Evolutionary conservation across 2,329 filamentous ascomycete genomes (phyloP), one percentile per base, ranked within the genome.

Genomic region (Didymella arachidicola): DNA sequence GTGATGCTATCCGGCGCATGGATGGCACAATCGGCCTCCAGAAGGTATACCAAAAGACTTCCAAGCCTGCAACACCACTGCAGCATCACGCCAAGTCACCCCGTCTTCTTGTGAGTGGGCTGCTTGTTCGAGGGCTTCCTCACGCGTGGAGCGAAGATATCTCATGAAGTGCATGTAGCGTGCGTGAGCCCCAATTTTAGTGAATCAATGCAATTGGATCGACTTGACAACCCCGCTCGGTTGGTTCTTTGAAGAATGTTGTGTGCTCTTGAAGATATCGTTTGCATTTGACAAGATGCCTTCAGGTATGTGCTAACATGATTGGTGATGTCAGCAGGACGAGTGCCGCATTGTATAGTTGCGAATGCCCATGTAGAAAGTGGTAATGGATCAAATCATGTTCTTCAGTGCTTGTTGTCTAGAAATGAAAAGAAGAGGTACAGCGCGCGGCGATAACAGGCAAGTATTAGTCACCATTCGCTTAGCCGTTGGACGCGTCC

Each of bases 401-500:
- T 32, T 7, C 14, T 32, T 12, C 30, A 7, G 30, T 32, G 30
- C 12, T 32, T 27, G 26, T 30, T 36, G n/a, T 36, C n/a, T 2
- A n/a, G 6, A 3, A 36, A n/a, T 7, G 32, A 7, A 36, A n/a
- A n/a, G 16, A 7, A 16, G n/a, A 36, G 32, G 14, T n/a, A n/a
- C 12, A 34, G 16, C 2, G 30, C 30, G 30, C 14, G 11, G 6
- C 3, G 12, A 16, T 34, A 5, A 8, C n/a, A 39, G 4, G 18
- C 18, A 39, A 8, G 18, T 39, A n/a, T 36, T 36, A 39, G 36
- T 74, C 70, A 2, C 67, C 70, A 4, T 72, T 36, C 32, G 16
- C 16, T n/a, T n/a, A 5, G 6, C 16, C 2, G 16, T 16, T 73
- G 75, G 18, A 72, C 68, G 45, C 71, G 67, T 2, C 68, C 57